These are phyloP conservation scores for Aspergillus chevalieri DNA, from an alignment of 2,329 filamentous ascomycete genomes.

Conservation along the genomic window DNA sequence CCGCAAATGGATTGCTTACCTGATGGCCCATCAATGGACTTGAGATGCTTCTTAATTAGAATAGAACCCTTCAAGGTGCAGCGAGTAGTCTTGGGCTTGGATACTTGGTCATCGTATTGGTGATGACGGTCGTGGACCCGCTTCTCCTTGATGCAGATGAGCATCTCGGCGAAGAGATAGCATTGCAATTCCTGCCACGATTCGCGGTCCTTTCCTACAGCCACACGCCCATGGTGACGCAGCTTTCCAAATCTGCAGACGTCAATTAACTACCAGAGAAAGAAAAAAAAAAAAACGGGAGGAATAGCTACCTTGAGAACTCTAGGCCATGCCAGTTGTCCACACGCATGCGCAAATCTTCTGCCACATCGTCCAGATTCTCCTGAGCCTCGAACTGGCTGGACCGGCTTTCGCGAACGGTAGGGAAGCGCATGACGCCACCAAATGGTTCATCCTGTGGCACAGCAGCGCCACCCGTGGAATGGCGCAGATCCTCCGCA, in stretches of 20 bases:
- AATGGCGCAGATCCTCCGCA: conserved; percentile 64
- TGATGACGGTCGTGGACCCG: conserved; percentile 51
- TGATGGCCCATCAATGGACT: conserved; percentile 67
- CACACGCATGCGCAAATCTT: conserved; percentile 76
- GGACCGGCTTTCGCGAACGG: conserved; percentile 48
- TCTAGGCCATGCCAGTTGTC: conserved; percentile 98
- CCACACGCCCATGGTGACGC: conserved; percentile 78
- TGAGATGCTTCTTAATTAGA: conserved; percentile 94
- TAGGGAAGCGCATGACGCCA: conserved; percentile 38
- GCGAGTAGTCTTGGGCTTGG: conserved; percentile 60
- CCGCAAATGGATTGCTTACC: conserved; percentile 26
- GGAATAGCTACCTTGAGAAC: conserved; percentile 60
- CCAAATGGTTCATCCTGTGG: conserved; percentile 49
- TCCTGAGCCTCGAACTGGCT: conserved; percentile 70
- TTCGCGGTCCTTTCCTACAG: conserved; percentile 90
- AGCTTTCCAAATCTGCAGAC: conserved; percentile 82
- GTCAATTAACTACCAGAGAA: not conserved
- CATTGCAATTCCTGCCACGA: conserved; percentile 98
- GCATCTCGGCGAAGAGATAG: conserved; percentile 96
- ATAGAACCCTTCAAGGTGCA: conserved; percentile 97
- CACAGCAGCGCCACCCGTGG: conserved; percentile 46
- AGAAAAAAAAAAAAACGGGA: not conserved
- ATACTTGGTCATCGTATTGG: conserved; percentile 57
- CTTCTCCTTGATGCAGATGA: conserved; percentile 99
- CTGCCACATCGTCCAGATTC: conserved; percentile 75